These are phyloP conservation scores for Verticillium longisporum DNA, from an alignment of 2,329 filamentous ascomycete species.

Conservation along the genomic window DNA sequence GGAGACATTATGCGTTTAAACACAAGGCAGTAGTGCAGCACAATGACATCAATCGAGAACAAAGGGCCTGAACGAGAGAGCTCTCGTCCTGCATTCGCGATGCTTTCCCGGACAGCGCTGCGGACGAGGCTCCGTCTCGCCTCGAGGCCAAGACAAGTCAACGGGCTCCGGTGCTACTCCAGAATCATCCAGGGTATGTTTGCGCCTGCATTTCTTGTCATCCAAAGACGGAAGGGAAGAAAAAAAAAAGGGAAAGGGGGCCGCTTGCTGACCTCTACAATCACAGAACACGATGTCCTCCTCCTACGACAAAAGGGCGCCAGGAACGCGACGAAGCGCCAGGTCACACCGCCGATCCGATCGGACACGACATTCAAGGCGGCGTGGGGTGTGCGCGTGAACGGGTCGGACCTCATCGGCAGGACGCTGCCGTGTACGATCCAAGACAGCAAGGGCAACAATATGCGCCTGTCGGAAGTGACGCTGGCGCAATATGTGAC, in stretches of 20 bases:
- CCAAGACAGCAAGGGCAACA: conserved; percentile 38
- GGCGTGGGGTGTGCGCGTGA: conserved; percentile 38
- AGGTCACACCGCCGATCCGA: conserved; percentile 28
- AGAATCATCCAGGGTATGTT: conserved; percentile 1
- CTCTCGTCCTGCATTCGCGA: neutral
- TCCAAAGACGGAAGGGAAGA: too few relatives aligned
- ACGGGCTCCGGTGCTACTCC: neutral
- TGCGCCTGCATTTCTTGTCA: too few relatives aligned
- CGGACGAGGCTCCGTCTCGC: neutral
- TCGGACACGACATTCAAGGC: conserved; percentile 23
- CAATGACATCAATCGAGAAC: neutral
- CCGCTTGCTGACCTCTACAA: neutral
- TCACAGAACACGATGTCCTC: conserved; percentile 30
- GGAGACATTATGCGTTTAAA: neutral
- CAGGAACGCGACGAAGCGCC: conserved; percentile 26
- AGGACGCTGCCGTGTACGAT: conserved; percentile 52
- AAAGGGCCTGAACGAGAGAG: neutral
- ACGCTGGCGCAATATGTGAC: conserved; percentile 69
- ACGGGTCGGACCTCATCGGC: conserved; percentile 56
- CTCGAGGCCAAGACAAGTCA: neutral
- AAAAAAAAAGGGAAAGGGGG: neutral
- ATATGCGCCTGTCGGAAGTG: conserved; percentile 55
- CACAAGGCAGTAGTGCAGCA: too few relatives aligned
- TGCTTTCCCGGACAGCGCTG: neutral
- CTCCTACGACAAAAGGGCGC: conserved; percentile 30